phyloP scores from a whole-genome alignment of 73 alveolate species.

The Tetrahymena elliotti region DNA sequence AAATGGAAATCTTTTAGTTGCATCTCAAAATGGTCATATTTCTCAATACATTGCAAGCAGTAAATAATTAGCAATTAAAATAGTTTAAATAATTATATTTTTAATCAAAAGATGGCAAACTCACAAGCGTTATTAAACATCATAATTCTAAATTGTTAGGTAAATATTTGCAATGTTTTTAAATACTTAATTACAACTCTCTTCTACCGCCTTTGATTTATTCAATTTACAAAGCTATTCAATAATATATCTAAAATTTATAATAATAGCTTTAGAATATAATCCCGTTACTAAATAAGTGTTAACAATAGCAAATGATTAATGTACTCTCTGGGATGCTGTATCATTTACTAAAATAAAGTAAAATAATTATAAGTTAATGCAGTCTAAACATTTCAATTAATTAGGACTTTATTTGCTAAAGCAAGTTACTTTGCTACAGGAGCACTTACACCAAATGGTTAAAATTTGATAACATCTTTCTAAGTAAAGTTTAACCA shows the following conservation, averaged over 20 bases:
- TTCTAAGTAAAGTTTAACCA: neutral
- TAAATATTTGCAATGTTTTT: neutral
- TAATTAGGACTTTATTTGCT: neutral
- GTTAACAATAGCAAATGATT: neutral
- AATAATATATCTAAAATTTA: neutral
- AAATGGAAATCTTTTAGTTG: neutral
- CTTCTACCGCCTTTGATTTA: neutral
- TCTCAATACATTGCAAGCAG: neutral
- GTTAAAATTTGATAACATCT: neutral
- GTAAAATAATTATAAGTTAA: neutral
- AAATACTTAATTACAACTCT: neutral
- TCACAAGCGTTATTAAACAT: neutral
- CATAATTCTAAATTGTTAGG: neutral
- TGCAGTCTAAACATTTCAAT: neutral
- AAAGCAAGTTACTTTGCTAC: neutral
- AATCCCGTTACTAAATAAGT: neutral
- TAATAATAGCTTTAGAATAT: neutral
- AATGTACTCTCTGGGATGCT: neutral
- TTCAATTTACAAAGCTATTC: neutral
- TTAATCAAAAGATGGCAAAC: neutral
- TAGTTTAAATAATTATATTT: neutral
- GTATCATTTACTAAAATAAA: neutral
- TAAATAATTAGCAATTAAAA: neutral
- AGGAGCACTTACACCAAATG: neutral
- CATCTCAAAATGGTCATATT: neutral